These are phyloP conservation scores for Diaporthe eres DNA, from an alignment of 2,329 filamentous ascomycete species.

Conservation along the genomic window DNA sequence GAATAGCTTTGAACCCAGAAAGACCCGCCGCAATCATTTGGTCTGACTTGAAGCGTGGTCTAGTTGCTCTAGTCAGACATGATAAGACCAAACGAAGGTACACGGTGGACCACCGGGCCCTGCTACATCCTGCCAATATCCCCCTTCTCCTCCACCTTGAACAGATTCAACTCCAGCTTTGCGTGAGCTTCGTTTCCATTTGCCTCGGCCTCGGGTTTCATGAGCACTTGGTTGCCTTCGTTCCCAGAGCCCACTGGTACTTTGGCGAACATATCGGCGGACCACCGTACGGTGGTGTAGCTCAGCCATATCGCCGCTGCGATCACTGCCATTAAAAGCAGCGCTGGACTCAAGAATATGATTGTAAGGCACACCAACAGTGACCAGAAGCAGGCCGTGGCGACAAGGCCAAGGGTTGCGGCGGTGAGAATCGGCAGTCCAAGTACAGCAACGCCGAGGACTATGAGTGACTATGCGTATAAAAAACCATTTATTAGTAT, in stretches of 20 bases:
- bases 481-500: not conserved
- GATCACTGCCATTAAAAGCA: not conserved
- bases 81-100: too few species aligned
- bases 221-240: slow-evolving; percentile 1
- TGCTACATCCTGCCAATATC: not conserved
- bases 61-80: not conserved
- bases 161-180: not conserved
- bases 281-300: not conserved
- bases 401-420: not conserved
- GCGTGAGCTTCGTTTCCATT: slow-evolving; percentile 7
- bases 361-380: not conserved
- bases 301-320: not conserved
- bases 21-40: too few species aligned
- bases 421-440: not conserved
- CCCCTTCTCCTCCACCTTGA: not conserved
- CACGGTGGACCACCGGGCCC: not conserved
- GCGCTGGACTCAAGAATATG: not conserved
- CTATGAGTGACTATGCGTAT: not conserved
- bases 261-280: not conserved
- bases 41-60: too few species aligned
- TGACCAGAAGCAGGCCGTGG: not conserved
- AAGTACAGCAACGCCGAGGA: not conserved
- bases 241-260: slow-evolving; percentile 9
- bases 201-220: not conserved
- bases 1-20: too few species aligned